Base-by-base conservation (phyloP, 1,284 basidiomycete genomes). In the Sanghuangporus sanghuang region DNA sequence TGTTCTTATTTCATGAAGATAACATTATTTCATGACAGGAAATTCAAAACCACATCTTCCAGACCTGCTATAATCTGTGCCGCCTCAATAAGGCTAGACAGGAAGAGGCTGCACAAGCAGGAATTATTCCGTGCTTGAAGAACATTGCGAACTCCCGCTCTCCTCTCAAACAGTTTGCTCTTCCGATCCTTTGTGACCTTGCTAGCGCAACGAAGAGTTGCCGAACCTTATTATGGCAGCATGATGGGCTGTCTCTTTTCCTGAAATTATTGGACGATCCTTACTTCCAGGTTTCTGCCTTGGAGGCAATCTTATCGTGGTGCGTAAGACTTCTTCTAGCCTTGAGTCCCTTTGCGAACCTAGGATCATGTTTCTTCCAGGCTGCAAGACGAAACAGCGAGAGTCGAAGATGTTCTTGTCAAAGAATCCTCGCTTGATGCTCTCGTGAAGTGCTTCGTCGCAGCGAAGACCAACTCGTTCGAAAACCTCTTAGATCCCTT, bases 101-200 rank as follows among this genome's bases (percentile, higher is more conserved):
- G 75, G 96, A 98, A 76, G 96, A 98, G 75, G 95, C 96, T 4
- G 95, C 96, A 0, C 90, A 95, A 70, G 94, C 94, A 2, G 96
- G 95, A 12, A 93, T 97, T 66, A 90, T 99, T 35, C 94, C 96
- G 1, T 86, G 93, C 67, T 82, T 99, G 46, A 92, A 95, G 73
- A 85, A 87, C 3, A 89, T 98, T 55, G 93, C 96, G 64, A 84
- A 89, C 70, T 90, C 87, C 11, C 91, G 86, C 65, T 96, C 95
- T 16, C 96, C 94, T 0, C 81, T 98, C 68, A 96, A 95, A 74
- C 96, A 98, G 72, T 98, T 98, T 71, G 96, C 96, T 0, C 79
- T 99, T 56, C 96, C 96, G 0, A 96, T 98, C 68, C 80, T 99
- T 7, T 98, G 96, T 75, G 96, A 98, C 72, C 83, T 98, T 52